These are phyloP conservation scores for Stagonosporopsis rhizophila DNA, from an alignment of 2,329 filamentous ascomycete genomes.

Conservation along the genomic window DNA sequence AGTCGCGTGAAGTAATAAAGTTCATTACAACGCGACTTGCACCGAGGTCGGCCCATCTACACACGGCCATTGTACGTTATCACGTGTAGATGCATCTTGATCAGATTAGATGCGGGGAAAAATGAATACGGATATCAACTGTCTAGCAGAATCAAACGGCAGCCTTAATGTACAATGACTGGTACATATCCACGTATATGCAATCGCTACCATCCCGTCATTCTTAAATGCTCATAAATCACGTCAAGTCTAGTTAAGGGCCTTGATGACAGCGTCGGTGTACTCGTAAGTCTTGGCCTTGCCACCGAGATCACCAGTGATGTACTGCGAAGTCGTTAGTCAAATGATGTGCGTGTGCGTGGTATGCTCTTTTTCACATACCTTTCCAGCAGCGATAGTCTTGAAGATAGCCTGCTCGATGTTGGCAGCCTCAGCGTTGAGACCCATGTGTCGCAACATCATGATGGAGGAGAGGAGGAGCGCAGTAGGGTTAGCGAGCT, in stretches of 20 bases:
- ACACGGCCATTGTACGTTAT: slow-evolving; percentile 1
- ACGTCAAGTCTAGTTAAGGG: slow-evolving; percentile 53
- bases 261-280: slow-evolving; percentile 85
- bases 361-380: slow-evolving; percentile 44
- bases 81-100: slow-evolving; percentile 18
- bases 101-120: slow-evolving; percentile 28
- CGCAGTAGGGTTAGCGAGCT: slow-evolving; percentile 94
- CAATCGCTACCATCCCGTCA: slow-evolving; percentile 40
- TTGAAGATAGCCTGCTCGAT: slow-evolving; percentile 97
- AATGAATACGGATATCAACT: slow-evolving; percentile 21
- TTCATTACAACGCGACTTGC: slow-evolving; percentile 18
- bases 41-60: slow-evolving; percentile 8
- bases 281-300: slow-evolving; percentile 97
- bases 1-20: not conserved
- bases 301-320: slow-evolving; percentile 95
- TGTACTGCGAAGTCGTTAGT: slow-evolving; percentile 56
- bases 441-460: slow-evolving; percentile 99
- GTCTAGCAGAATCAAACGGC: slow-evolving; percentile 36
- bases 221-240: slow-evolving; percentile 36
- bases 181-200: slow-evolving; percentile 49
- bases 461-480: slow-evolving; percentile 96
- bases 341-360: not conserved
- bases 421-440: slow-evolving; percentile 80
- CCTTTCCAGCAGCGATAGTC: slow-evolving; percentile 94
- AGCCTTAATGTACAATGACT: slow-evolving; percentile 47